Base-by-base conservation (phyloP, 2,329 filamentous ascomycete species). In the Nigrospora oryzae region DNA sequence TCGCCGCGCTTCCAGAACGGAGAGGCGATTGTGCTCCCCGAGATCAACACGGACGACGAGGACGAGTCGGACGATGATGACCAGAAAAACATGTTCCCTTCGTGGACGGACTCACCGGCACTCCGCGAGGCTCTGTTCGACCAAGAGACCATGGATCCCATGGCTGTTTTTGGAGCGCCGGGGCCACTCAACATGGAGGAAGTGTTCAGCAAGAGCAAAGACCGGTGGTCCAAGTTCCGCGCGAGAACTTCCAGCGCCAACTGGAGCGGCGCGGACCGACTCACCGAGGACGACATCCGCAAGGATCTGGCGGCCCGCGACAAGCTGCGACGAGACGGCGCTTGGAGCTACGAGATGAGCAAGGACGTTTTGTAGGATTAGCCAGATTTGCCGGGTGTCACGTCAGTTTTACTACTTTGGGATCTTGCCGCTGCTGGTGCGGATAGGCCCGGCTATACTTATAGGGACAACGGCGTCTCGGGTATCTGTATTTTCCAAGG, bases 21-120 rank as follows among this genome's bases (percentile, higher is more conserved):
- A 49, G 93, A 98, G 47, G 79, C 78, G 42, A 96, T 98, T 56
- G 85, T 93, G 53, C 79, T 98, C 3, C 91, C 93, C 0, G 93
- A 98, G 54, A 97, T 98, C 54, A 82, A 89, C 51, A 97, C 93
- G 1, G 94, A 98, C 60, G 89, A 89, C 30, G 90, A 95, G 56
- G 88, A 95, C 47, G 86, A 91, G 40, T 86, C 91, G 6, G 79
- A 84, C 36, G 77, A 80, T 13, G 68, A 68, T 7, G 68, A 69
- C 32, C 75, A 74, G 32, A 68, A 68, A 40, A 64, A 74, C 40
- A 81, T 87, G 44, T 78, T 88, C 14, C 86, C 89, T 3, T 79
- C 81, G 8, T 98, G 93, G 93, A 89, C 89, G 5, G 85, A 95
- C 58, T 88, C 88, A 3, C 90, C 91, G 11, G 84, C 88, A 51